These are phyloP conservation scores for Eucalyptus pumila DNA, from an alignment of 345 rosid genomes.

Conservation along the genomic window DNA sequence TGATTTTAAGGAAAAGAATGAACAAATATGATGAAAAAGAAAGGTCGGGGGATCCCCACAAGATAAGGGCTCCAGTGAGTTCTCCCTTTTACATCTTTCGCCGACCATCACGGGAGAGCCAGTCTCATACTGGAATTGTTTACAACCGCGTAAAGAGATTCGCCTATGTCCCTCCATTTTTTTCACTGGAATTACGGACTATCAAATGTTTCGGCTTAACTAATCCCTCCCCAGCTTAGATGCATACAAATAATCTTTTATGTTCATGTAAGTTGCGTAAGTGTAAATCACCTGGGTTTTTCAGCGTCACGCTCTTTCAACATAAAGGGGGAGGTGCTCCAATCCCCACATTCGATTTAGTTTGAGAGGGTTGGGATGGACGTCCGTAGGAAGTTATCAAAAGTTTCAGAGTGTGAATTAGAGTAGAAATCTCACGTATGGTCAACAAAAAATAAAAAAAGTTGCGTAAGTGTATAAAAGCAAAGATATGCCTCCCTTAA, in stretches of 20 bases:
- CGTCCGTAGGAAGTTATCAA: no score
- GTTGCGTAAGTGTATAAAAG: neutral
- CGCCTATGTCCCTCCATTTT: neutral
- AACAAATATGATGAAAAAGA: neutral
- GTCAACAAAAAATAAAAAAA: no score
- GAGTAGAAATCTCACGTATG: accelerated
- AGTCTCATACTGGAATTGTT: neutral
- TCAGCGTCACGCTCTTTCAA: no score
- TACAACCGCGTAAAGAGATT: no score
- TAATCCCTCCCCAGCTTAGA: neutral
- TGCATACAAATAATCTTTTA: no score
- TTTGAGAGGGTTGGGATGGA: no score
- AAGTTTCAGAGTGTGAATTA: no score
- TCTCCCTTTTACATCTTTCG: neutral
- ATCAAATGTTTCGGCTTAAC: neutral
- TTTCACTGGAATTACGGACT: neutral
- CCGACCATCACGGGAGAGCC: neutral
- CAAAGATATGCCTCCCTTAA: neutral
- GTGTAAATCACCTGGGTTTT: neutral
- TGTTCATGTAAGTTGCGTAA: neutral
- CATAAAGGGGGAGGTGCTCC: accelerated
- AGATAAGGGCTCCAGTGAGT: neutral
- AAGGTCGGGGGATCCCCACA: neutral
- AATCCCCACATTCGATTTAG: no score
- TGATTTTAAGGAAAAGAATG: neutral